Conservation (phyloP, 2,329 filamentous ascomycete species). For the Orbilia brochopaga region DNA sequence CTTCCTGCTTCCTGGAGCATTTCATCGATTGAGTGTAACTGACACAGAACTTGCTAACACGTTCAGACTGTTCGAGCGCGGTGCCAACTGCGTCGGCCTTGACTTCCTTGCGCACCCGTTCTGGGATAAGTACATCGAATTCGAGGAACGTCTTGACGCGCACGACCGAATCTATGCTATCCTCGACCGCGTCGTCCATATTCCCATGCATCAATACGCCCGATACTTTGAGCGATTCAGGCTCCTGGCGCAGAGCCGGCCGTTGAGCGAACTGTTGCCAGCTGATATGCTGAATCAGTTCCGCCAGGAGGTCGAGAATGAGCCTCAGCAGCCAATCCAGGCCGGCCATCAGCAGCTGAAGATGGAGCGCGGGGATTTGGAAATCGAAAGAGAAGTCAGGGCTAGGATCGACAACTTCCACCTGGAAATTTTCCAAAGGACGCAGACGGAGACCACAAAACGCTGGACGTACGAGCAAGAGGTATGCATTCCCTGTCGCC, state of each 20-base stretch:
- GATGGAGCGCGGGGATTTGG: constrained; percentile 70
- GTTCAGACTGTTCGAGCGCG: constrained; percentile 88
- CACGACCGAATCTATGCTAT: constrained; percentile 85
- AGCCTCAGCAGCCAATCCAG: constrained; percentile 62
- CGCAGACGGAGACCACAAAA: constrained; percentile 86
- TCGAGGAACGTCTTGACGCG: constrained; percentile 86
- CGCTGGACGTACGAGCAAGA: constrained; percentile 94
- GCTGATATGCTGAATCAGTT: constrained; percentile 72
- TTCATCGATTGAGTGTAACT: constrained; percentile 56
- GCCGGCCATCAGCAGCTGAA: constrained; percentile 57
- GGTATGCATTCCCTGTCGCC: constrained; percentile 1
- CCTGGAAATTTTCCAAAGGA: constrained; percentile 78
- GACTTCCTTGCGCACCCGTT: constrained; percentile 95
- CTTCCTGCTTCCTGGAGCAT: constrained; percentile 55
- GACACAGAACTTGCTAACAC: constrained; percentile 55
- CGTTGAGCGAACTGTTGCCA: constrained; percentile 74
- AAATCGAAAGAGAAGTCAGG: constrained; percentile 82
- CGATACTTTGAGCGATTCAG: constrained; percentile 93
- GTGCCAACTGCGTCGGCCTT: constrained; percentile 79
- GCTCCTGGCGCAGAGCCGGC: constrained; percentile 73
- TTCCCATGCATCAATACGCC: constrained; percentile 94
- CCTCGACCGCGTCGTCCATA: constrained; percentile 78
- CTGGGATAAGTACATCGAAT: constrained; percentile 99
- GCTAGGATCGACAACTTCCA: constrained; percentile 79
- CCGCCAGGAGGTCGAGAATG: constrained; percentile 73